Percentiles rank a stretch among this genome's conserved stretches.
phyloP scores from a whole-genome alignment of 352 stramenopile genomes.

The Phytophthora ohioensis region DNA sequence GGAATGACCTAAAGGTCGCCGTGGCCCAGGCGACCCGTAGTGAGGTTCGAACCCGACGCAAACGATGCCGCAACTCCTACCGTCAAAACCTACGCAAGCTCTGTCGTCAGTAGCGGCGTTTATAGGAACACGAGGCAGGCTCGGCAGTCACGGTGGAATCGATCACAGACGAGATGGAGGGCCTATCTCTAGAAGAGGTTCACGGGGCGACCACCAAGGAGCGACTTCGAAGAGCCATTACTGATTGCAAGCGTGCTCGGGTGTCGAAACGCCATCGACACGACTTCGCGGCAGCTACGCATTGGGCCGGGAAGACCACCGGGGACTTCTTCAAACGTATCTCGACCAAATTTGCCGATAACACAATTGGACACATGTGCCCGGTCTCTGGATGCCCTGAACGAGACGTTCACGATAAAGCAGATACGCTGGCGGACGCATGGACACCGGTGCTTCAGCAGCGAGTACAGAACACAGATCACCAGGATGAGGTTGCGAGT shows the following conservation, averaged over 20 bases:
- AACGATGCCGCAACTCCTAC: neutral
- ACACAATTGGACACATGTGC: neutral
- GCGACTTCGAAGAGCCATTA: neutral
- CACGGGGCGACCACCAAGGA: neutral
- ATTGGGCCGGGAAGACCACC: neutral
- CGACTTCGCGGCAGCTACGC: neutral
- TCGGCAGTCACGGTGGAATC: neutral
- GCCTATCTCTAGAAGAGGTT: neutral
- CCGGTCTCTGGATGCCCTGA: neutral
- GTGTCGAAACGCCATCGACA: neutral
- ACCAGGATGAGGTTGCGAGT: neutral
- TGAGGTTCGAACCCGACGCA: neutral
- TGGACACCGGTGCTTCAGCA: conserved; percentile 4
- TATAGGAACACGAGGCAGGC: neutral
- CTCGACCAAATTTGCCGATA: neutral
- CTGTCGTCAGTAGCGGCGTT: too few species aligned
- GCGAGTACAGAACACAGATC: neutral
- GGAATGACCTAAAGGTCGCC: neutral
- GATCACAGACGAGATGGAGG: neutral
- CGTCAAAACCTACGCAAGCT: neutral
- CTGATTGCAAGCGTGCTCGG: neutral
- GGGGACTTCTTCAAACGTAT: neutral
- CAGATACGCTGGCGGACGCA: neutral
- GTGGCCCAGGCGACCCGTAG: neutral
- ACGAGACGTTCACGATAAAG: neutral